phyloP scores from a whole-genome alignment of 192 early-diverging fungal species.

The Coemansia aciculifera region DNA sequence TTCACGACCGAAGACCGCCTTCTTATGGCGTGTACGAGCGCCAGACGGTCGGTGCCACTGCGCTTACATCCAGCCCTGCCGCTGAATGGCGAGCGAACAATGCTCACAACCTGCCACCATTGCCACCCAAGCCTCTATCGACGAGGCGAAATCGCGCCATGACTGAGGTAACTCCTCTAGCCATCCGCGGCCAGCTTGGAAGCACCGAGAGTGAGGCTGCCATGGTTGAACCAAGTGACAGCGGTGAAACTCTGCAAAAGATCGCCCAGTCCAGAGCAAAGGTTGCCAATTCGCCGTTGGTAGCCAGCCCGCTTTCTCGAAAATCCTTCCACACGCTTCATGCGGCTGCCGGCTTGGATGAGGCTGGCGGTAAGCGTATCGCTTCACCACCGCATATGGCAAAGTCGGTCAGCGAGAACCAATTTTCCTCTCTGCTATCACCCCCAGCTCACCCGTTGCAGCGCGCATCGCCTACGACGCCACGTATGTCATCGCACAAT shows the following conservation, averaged over 20 bases:
- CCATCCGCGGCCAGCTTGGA: slow-evolving; percentile 22
- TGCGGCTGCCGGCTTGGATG: slow-evolving; percentile 21
- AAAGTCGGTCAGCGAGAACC: slow-evolving; percentile 12
- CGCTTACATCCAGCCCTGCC: slow-evolving; percentile 13
- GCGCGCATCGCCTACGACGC: neutral
- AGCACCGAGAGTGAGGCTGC: neutral
- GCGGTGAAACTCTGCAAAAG: slow-evolving; percentile 6
- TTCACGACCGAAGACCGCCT: neutral
- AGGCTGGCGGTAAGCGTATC: slow-evolving; percentile 2
- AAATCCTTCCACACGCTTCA: slow-evolving; percentile 39
- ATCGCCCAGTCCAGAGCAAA: slow-evolving; percentile 25
- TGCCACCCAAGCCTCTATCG: slow-evolving; percentile 29
- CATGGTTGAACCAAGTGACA: neutral
- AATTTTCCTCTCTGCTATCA: slow-evolving; percentile 1
- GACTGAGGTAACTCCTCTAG: slow-evolving; percentile 39
- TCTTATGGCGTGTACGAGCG: slow-evolving; percentile 4
- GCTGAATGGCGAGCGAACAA: slow-evolving; percentile 23
- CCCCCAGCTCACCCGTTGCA: neutral
- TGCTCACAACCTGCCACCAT: slow-evolving; percentile 16
- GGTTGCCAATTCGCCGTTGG: slow-evolving; percentile 33
- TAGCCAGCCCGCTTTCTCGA: slow-evolving; percentile 50
- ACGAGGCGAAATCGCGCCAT: slow-evolving; percentile 41
- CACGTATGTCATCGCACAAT: slow-evolving; percentile 12
- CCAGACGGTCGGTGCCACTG: slow-evolving; percentile 6
- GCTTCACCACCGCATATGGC: slow-evolving; percentile 5